Evolutionary conservation across 306 rosid genomes (phyloP), one percentile per base, ranked within the genome.

Genomic region (Fagus sylvatica): DNA sequence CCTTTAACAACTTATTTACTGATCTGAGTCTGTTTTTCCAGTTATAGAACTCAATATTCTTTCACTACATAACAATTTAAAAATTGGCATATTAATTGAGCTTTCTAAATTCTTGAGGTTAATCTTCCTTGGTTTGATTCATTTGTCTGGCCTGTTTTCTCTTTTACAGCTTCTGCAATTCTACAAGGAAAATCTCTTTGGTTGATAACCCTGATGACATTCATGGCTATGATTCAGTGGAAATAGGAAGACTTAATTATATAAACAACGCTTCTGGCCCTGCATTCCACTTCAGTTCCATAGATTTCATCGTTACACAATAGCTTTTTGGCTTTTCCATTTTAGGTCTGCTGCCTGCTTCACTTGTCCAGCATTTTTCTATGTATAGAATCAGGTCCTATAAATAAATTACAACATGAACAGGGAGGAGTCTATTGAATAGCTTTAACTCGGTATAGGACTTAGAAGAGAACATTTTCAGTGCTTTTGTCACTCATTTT

Each of bases 161-260:
- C 7, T 15, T 75, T 69, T 55, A 40, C 93, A 90, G 96, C 73
- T 78, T 39, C 79, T 82, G 79, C 88, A 6, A 76, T 49, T 54
- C 19, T 74, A 53, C 83, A 48, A 77, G 86, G 86, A 76, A 74
- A 77, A 22, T 82, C 67, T 41, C n/a, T 78, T 74, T 80, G 88
- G 86, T 5, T 74, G 80, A 62, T 76, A 17, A 28, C 82, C 77
- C 37, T 85, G 74, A 55, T 66, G 74, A 56, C 76, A 77, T 73
- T 70, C 67, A 37, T 84, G 78, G 59, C 79, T 33, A 74, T 70
- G 79, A 13, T 84, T 51, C 75, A 51, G 49, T 12, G 76, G 85
- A 73, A 79, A 39, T 80, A 72, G 75, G 61, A 57, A 34, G 54
- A n/a, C 28, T 80, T 56, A 53, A 68, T 48, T 71, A 22, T 33